Percentiles rank a stretch among this genome's conserved stretches.
These are phyloP conservation scores for Salix arbutifolia DNA, from an alignment of 345 rosid species.

Conservation along the genomic window DNA sequence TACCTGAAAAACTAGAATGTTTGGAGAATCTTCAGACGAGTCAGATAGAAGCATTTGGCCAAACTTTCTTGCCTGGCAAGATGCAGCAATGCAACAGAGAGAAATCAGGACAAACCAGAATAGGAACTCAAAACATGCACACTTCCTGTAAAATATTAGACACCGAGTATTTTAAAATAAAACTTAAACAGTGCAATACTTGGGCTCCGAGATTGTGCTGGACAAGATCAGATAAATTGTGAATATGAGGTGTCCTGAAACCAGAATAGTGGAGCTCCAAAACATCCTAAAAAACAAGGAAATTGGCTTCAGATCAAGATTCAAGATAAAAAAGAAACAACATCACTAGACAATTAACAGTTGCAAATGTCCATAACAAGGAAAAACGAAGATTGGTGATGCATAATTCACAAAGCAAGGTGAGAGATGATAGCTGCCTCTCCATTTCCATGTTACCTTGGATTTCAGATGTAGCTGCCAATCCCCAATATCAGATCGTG, in stretches of 20 bases:
- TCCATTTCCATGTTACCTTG: slow-evolving; percentile 39
- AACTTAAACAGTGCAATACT: slow-evolving; percentile 33
- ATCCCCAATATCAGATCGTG: slow-evolving; percentile 52
- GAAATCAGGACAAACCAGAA: neutral
- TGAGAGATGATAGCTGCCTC: neutral
- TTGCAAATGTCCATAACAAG: neutral
- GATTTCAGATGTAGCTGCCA: slow-evolving; percentile 86
- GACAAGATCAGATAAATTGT: slow-evolving; percentile 77
- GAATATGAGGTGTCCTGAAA: slow-evolving; percentile 74
- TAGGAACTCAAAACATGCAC: neutral
- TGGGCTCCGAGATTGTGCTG: slow-evolving; percentile 53
- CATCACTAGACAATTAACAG: neutral
- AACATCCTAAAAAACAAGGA: slow-evolving; percentile 40
- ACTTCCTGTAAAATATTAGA: slow-evolving; percentile 3
- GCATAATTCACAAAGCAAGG: too few species aligned
- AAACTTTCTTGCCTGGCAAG: slow-evolving; percentile 42
- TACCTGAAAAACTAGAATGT: slow-evolving; percentile 80
- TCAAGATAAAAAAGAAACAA: neutral
- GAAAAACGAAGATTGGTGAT: too few species aligned
- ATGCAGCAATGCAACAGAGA: neutral
- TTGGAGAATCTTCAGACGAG: slow-evolving; percentile 50
- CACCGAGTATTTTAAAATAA: slow-evolving; percentile 9
- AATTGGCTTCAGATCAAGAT: slow-evolving; percentile 23
- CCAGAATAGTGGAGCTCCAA: slow-evolving; percentile 75
- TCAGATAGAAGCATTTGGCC: slow-evolving; percentile 63